Evolutionary conservation across 768 basidiomycete genomes (phyloP).

Genomic region (Boletus speciosus): DNA sequence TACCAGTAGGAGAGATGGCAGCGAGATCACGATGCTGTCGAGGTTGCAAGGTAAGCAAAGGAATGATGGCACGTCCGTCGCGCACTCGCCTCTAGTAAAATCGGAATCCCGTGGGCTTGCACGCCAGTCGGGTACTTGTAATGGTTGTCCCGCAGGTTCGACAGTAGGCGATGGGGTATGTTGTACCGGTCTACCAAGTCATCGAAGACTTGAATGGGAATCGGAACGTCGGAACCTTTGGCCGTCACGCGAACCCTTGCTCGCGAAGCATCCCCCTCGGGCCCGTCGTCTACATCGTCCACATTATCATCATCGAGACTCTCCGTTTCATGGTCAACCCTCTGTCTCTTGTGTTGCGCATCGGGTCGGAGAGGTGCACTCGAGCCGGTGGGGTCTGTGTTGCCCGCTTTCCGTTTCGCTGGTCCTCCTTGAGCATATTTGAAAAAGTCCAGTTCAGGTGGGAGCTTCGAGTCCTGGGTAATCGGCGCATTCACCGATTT

Average conservation of each 20-base stretch:
- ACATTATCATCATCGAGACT: constrained; percentile 16
- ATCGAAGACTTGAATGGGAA: constrained; percentile 54
- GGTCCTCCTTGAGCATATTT: constrained; percentile 66
- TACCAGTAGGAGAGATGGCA: constrained; percentile 96
- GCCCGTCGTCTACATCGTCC: constrained; percentile 23
- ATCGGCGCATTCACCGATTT: constrained; percentile 21
- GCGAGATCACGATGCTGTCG: constrained; percentile 76
- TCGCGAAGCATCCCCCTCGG: constrained; percentile 21
- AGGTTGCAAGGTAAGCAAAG: neutral
- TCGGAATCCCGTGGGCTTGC: constrained; percentile 76
- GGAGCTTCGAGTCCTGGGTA: constrained; percentile 51
- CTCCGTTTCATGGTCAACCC: constrained; percentile 24
- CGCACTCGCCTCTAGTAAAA: constrained; percentile 65
- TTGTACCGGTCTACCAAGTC: constrained; percentile 55
- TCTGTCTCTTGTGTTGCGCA: constrained; percentile 28
- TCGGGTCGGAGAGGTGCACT: constrained; percentile 7
- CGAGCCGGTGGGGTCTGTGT: constrained; percentile 14
- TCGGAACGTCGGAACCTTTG: constrained; percentile 71
- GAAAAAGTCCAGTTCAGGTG: constrained; percentile 86
- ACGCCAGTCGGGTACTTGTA: constrained; percentile 75
- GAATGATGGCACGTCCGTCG: neutral
- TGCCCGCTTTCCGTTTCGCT: constrained; percentile 48
- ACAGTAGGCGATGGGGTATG: constrained; percentile 55
- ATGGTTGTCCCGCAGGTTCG: constrained; percentile 59
- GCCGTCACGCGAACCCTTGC: constrained; percentile 63